phyloP scores from a whole-genome alignment of 208 protist genomes.

The Leishmania mexicana region DNA sequence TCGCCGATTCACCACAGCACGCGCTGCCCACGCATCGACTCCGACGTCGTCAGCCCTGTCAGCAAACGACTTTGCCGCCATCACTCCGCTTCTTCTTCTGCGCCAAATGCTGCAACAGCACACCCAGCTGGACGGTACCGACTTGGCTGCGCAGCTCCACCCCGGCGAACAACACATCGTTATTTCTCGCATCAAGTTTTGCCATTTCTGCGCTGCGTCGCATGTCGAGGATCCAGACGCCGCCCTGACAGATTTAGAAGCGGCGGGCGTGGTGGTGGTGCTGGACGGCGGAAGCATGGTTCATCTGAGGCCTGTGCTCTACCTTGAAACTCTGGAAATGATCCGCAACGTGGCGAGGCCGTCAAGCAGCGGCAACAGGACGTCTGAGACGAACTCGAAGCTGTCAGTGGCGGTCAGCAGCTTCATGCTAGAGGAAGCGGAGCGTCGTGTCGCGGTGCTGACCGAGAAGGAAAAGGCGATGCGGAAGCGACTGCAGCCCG shows the following conservation, averaged over 20 bases:
- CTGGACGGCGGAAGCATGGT: slow-evolving; percentile 48
- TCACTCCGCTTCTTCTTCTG: slow-evolving; percentile 63
- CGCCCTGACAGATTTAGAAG: slow-evolving; percentile 49
- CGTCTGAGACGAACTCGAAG: not conserved
- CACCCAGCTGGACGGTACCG: slow-evolving; percentile 31
- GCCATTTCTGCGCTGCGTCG: slow-evolving; percentile 50
- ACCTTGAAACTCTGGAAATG: slow-evolving; percentile 42
- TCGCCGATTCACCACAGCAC: not conserved
- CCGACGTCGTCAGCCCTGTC: not conserved
- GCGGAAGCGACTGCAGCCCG: slow-evolving; percentile 41
- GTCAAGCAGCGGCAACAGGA: not conserved
- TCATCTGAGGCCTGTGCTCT: slow-evolving; percentile 67
- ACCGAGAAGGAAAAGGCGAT: slow-evolving; percentile 40
- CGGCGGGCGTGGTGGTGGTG: slow-evolving; percentile 56
- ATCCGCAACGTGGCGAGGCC: not conserved
- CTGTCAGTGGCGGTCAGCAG: not conserved
- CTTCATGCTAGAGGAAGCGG: slow-evolving; percentile 53
- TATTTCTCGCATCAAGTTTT: slow-evolving; percentile 57
- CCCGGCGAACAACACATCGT: slow-evolving; percentile 35
- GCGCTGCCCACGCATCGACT: not conserved
- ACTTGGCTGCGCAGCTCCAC: slow-evolving; percentile 14
- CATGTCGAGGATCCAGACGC: slow-evolving; percentile 50
- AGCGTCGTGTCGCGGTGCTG: slow-evolving; percentile 38
- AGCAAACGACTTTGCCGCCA: slow-evolving; percentile 35
- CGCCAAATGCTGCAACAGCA: slow-evolving; percentile 57